Conservation (phyloP, 129 eudicot species). For the Tanacetum coccineum region DNA sequence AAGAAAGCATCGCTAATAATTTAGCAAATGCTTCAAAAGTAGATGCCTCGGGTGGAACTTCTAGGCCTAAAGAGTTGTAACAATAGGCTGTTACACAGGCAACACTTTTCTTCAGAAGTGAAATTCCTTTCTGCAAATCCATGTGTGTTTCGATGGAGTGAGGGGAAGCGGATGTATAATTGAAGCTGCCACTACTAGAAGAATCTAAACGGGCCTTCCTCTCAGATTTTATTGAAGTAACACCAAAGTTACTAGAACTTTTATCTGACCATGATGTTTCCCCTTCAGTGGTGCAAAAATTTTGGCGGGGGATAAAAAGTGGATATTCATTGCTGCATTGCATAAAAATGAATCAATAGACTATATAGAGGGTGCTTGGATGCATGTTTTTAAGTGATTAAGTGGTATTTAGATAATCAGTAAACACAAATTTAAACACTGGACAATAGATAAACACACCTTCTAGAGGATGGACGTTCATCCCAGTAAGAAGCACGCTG, state of each 20-base stretch:
- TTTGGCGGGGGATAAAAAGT: slow-evolving; percentile 83
- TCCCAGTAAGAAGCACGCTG: slow-evolving; percentile 98
- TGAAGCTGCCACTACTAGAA: slow-evolving; percentile 69
- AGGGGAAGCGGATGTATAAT: slow-evolving; percentile 71
- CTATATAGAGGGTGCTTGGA: neutral
- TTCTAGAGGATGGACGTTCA: slow-evolving; percentile 89
- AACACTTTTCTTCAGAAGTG: slow-evolving; percentile 95
- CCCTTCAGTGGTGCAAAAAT: slow-evolving; percentile 67
- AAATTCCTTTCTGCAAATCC: slow-evolving; percentile 95
- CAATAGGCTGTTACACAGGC: slow-evolving; percentile 89
- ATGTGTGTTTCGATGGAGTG: slow-evolving; percentile 81
- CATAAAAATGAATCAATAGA: slow-evolving; percentile 5
- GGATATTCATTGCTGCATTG: slow-evolving; percentile 73
- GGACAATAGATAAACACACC: slow-evolving; percentile 36
- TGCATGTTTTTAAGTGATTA: neutral
- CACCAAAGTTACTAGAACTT: slow-evolving; percentile 92
- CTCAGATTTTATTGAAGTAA: slow-evolving; percentile 85
- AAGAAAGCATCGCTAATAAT: slow-evolving; percentile 80
- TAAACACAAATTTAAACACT: too few species aligned
- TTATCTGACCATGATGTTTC: slow-evolving; percentile 89
- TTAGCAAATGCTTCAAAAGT: slow-evolving; percentile 96
- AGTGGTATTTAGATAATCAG: neutral
- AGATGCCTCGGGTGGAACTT: slow-evolving; percentile 79
- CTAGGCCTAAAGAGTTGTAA: slow-evolving; percentile 73
- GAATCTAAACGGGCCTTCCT: slow-evolving; percentile 71